Percentiles rank a stretch among this genome's conserved stretches.
Conservation (phyloP, 768 basidiomycete species). For the Podaxis carcinomalis region DNA sequence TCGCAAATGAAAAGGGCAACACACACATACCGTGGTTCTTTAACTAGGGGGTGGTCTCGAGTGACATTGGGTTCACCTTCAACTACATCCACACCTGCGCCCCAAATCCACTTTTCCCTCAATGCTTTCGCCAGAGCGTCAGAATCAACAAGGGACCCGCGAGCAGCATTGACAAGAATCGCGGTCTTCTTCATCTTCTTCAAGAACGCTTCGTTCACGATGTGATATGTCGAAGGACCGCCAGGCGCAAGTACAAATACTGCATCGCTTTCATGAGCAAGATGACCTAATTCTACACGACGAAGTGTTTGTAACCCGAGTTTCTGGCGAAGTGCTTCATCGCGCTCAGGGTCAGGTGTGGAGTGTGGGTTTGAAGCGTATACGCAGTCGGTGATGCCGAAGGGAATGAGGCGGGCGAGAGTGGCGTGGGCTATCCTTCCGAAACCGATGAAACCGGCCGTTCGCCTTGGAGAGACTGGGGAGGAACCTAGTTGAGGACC, state of each 20-base stretch:
- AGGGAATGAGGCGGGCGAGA: constrained; percentile 72
- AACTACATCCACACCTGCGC: constrained; percentile 90
- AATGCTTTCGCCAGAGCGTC: constrained; percentile 83
- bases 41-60: constrained; percentile 74
- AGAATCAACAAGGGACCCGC: constrained; percentile 89
- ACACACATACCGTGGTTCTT: constrained; percentile 57
- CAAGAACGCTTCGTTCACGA: constrained; percentile 72
- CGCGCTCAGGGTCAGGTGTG: constrained; percentile 37
- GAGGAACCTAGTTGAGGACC: constrained; percentile 75
- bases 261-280: constrained; percentile 80
- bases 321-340: constrained; percentile 25
- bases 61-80: constrained; percentile 83
- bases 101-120: constrained; percentile 76
- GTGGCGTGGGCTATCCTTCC: constrained; percentile 91
- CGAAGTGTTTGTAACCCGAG: constrained; percentile 39
- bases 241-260: constrained; percentile 83
- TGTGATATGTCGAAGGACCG: constrained; percentile 61
- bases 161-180: constrained; percentile 79
- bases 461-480: constrained; percentile 46
- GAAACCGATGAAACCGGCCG: constrained; percentile 90
- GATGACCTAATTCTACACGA: constrained; percentile 57
- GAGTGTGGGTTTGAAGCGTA: constrained; percentile 62
- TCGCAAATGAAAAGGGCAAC: not conserved
- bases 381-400: constrained; percentile 72
- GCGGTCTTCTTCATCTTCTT: constrained; percentile 80